Conservation (phyloP, 176 grass and related monocot species). For the Poa pratensis region DNA sequence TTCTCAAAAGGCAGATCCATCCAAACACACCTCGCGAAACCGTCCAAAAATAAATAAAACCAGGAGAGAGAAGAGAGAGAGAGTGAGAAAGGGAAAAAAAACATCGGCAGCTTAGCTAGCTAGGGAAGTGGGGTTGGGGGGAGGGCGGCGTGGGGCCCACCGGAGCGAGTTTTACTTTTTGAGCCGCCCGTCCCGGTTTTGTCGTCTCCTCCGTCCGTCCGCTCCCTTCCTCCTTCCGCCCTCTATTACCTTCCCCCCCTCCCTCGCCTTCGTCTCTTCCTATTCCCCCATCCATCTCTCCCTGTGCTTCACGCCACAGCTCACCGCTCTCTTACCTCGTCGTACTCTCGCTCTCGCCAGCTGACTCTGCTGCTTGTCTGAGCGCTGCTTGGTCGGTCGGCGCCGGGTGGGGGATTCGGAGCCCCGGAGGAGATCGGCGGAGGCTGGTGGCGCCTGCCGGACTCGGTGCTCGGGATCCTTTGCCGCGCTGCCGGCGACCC, state of each 20-base stretch:
- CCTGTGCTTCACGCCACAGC: constrained; percentile 24
- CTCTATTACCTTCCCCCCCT: too few species aligned
- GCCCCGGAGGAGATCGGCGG: constrained; percentile 32
- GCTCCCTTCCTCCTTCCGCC: constrained; percentile 8
- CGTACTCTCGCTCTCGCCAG: constrained; percentile 6
- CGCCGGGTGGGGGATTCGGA: not conserved
- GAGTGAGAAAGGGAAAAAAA: not conserved
- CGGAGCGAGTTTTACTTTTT: constrained; percentile 63
- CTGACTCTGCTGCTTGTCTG: not conserved
- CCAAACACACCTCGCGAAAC: constrained; percentile 34
- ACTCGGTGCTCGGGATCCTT: constrained; percentile 23
- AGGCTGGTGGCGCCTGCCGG: not conserved
- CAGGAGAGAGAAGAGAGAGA: not conserved
- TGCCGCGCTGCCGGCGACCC: not conserved
- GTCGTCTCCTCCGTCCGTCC: constrained; percentile 79
- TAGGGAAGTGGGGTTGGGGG: constrained; percentile 22
- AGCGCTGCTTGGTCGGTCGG: constrained; percentile 14
- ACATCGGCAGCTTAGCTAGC: constrained; percentile 26
- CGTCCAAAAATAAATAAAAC: constrained; percentile 36
- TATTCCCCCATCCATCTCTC: not conserved
- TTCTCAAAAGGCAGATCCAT: constrained; percentile 27
- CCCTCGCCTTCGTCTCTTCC: not conserved
- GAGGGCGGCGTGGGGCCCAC: constrained; percentile 44
- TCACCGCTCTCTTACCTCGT: not conserved
- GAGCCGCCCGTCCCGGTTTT: constrained; percentile 62